phyloP scores from a whole-genome alignment of 2,329 filamentous ascomycete species.

The Pochonia chlamydosporia region DNA sequence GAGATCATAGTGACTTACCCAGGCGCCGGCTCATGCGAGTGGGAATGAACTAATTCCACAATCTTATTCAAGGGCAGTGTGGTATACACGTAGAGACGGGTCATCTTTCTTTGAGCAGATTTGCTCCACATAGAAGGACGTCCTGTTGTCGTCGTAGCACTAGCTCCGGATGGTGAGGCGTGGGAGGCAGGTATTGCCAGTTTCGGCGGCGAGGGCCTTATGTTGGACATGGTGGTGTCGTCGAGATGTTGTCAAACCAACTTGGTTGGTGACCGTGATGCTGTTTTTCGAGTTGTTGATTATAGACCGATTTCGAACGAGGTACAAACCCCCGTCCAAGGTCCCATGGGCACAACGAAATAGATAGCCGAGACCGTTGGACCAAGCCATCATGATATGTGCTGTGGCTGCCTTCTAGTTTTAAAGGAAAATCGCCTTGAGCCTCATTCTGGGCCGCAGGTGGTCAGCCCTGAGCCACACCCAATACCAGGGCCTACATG shows the following conservation, averaged over 20 bases:
- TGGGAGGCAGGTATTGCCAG: slow-evolving; percentile 5
- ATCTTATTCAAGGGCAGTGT: slow-evolving; percentile 47
- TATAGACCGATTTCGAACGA: too few species aligned
- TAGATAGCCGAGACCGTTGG: background rate
- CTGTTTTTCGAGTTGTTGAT: too few species aligned
- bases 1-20: slow-evolving; percentile 31
- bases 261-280: background rate
- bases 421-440: background rate
- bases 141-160: slow-evolving; percentile 26
- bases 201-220: slow-evolving; percentile 1
- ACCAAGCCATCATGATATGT: background rate
- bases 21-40: slow-evolving; percentile 35
- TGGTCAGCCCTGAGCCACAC: background rate
- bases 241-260: background rate
- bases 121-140: slow-evolving; percentile 52
- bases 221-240: background rate
- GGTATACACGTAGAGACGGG: slow-evolving; percentile 52
- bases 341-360: background rate
- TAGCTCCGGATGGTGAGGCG: slow-evolving; percentile 6
- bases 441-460: background rate
- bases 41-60: slow-evolving; percentile 38
- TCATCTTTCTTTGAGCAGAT: slow-evolving; percentile 46
- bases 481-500: background rate
- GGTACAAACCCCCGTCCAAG: background rate
- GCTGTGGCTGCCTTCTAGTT: background rate